A percentile compares a stretch with the other conserved stretches of the same genome.
These are phyloP conservation scores for Inonotus obliquus DNA, from an alignment of 1,284 basidiomycete genomes.

Conservation along the genomic window DNA sequence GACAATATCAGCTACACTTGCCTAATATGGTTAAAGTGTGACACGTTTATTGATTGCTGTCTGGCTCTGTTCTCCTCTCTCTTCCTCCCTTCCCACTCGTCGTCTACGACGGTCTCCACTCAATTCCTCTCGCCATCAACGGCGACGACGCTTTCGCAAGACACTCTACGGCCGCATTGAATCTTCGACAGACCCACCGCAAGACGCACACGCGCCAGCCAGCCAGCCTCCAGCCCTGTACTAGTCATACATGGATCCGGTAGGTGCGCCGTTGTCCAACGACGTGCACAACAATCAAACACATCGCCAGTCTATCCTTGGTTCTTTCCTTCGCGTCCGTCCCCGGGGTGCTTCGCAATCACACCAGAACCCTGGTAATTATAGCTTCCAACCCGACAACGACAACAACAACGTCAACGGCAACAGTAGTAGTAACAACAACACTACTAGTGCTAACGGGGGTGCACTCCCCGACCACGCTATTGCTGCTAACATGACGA, in stretches of 20 bases:
- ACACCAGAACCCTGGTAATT: slow-evolving; percentile 23
- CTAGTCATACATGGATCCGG: slow-evolving; percentile 15
- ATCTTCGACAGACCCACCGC: background rate
- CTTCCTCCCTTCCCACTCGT: too few species aligned
- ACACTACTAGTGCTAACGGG: background rate
- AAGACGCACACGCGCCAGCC: background rate
- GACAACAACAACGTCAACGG: background rate
- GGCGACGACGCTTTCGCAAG: too few species aligned
- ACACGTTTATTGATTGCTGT: too few species aligned
- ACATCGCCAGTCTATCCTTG: slow-evolving; percentile 35
- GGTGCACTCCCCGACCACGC: background rate
- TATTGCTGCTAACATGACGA: background rate
- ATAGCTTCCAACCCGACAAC: slow-evolving; percentile 10
- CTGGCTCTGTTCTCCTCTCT: too few species aligned
- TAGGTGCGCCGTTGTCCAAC: slow-evolving; percentile 8
- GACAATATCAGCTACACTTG: too few species aligned
- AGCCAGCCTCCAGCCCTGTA: background rate
- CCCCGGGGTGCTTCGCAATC: slow-evolving; percentile 37
- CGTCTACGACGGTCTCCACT: too few species aligned
- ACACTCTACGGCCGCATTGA: background rate
- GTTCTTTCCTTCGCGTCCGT: slow-evolving; percentile 35
- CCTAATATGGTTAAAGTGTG: too few species aligned
- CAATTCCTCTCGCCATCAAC: too few species aligned
- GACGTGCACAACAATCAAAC: slow-evolving; percentile 8
- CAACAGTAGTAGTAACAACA: background rate